These are phyloP conservation scores for Dictyostelium capitatum DNA, from an alignment of 78 protist species.

Conservation along the genomic window DNA sequence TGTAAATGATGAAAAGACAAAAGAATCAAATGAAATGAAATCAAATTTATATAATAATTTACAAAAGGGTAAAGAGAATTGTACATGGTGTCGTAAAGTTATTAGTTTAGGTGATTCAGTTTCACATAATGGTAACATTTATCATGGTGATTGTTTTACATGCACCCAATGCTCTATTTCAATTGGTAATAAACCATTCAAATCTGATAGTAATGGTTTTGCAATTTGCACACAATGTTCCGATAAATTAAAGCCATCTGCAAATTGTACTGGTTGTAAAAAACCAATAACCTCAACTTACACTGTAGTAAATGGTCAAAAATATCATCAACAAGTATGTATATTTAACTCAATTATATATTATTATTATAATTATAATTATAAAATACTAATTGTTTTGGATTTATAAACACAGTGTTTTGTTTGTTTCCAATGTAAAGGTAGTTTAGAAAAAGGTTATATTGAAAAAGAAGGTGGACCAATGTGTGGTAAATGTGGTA, in stretches of 20 bases:
- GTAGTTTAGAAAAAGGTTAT: conserved; percentile 37
- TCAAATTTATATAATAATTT: conserved; percentile 24
- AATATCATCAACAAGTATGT: conserved; percentile 43
- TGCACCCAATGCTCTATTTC: neutral
- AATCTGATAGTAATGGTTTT: neutral
- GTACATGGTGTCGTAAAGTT: conserved; percentile 41
- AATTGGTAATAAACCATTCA: conserved; percentile 41
- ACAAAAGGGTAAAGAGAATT: conserved; percentile 56
- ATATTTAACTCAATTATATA: neutral
- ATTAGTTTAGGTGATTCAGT: conserved; percentile 1
- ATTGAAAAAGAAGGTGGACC: neutral
- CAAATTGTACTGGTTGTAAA: conserved; percentile 14
- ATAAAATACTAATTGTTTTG: neutral
- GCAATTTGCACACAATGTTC: conserved; percentile 41
- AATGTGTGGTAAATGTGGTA: conserved; percentile 20
- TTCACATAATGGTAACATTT: neutral
- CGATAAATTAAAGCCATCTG: neutral
- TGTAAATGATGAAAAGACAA: conserved; percentile 9
- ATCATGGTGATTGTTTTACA: conserved; percentile 44
- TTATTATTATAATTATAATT: neutral
- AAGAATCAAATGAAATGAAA: conserved; percentile 23
- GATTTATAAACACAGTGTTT: too few relatives aligned
- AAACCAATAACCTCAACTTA: conserved; percentile 34
- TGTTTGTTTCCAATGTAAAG: conserved; percentile 32
- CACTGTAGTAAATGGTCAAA: conserved; percentile 19